Base-by-base conservation (phyloP, 805 yeast genomes). In the Candida qinlingensis region DNA sequence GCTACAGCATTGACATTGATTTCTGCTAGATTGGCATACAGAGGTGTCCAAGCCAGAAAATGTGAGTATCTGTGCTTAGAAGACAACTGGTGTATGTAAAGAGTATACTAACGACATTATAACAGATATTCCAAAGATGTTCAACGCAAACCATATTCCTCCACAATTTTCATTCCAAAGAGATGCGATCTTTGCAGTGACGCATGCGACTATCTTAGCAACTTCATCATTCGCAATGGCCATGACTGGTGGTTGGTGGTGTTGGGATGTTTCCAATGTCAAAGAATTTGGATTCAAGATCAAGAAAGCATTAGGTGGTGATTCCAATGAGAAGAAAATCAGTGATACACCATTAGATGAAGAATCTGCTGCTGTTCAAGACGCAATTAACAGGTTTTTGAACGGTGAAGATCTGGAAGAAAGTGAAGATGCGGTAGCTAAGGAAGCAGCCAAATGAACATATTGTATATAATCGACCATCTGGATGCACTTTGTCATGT, bases 121-220 rank as follows among this genome's bases (percentile, higher is more conserved):
- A 29, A 4, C 33, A 44, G 46, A 80, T 57, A 66, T 80, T 6
- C 97, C 97, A 7, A 76, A 75, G 39, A 73, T 82, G 58, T 91
- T 87, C 66, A 90, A 87, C 58, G 88, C 91, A 10, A 90, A 90
- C 66, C 92, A 89, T 59, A 76, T 80, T 49, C 95, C 95, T 2
- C 96, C 96, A 5, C 73, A 81, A n/a, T 85, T 83, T 60, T 83
- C 86, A 31, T 82, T 87, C 62, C 81, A 87, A 52, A 78, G 80
- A 47, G 96, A 90, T 63, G 96, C 96, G 2, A 79, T 88, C 34
- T 80, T 82, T 38, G 97, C 97, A 0, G 88, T 91, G 3, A 80
- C 84, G 0, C 83, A 87, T 38, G 95, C 96, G 2, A 79, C 96
- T 0, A 67, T 85, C 42, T 68, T 91, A 13, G 87, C 96, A 3